A percentile compares a stretch with the other conserved stretches of the same genome.
Evolutionary conservation across 2,329 filamentous ascomycete genomes (phyloP).

Genomic region (Botrytis galanthina): DNA sequence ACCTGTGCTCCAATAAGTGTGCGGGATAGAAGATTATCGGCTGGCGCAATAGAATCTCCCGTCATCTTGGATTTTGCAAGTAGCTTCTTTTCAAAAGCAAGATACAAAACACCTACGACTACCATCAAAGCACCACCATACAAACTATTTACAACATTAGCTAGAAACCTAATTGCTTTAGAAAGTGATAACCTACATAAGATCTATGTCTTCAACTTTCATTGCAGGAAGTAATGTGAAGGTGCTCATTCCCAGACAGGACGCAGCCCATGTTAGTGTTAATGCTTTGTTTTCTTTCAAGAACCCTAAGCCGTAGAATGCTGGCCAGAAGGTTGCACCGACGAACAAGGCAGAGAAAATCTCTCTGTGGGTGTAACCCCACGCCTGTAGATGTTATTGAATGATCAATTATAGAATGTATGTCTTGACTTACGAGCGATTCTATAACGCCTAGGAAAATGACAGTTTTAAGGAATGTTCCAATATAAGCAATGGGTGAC

Average conservation of each 20-base stretch:
- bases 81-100: slow-evolving; percentile 67
- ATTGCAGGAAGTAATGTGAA: slow-evolving; percentile 88
- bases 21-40: slow-evolving; percentile 53
- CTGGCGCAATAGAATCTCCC: slow-evolving; percentile 30
- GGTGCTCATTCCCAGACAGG: slow-evolving; percentile 79
- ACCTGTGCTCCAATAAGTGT: slow-evolving; percentile 66
- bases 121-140: slow-evolving; percentile 78
- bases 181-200: slow-evolving; percentile 59
- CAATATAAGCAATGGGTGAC: slow-evolving; percentile 55
- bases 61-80: slow-evolving; percentile 31
- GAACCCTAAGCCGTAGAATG: slow-evolving; percentile 70
- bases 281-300: slow-evolving; percentile 63
- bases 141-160: slow-evolving; percentile 50
- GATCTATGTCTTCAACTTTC: slow-evolving; percentile 73
- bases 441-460: slow-evolving; percentile 74
- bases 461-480: slow-evolving; percentile 61
- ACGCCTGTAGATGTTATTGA: slow-evolving; percentile 54
- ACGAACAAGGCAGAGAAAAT: slow-evolving; percentile 81
- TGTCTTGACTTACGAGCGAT: slow-evolving; percentile 59
- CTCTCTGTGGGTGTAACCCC: slow-evolving; percentile 89
- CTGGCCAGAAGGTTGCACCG: slow-evolving; percentile 74
- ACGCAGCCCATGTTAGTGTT: slow-evolving; percentile 68
- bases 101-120: slow-evolving; percentile 70
- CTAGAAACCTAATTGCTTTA: neutral
- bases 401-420: neutral